Conservation (phyloP, 129 eudicot genomes). For the Gnaphalium uliginosum region DNA sequence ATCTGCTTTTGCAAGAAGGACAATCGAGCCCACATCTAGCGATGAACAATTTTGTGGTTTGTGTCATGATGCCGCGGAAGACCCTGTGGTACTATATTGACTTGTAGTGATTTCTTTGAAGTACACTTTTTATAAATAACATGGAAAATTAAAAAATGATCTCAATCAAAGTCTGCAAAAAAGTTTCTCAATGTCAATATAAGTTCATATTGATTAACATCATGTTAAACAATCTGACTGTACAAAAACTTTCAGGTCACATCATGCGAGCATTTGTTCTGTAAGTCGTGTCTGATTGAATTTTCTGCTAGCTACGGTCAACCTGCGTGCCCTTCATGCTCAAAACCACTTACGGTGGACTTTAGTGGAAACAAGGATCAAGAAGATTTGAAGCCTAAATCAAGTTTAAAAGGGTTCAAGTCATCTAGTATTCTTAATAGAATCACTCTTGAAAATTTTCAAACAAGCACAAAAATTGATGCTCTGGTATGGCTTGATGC, state of each 20-base stretch:
- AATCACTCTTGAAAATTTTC: constrained; percentile 65
- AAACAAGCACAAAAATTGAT: constrained; percentile 94
- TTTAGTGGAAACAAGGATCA: constrained; percentile 53
- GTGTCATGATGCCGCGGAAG: constrained; percentile 85
- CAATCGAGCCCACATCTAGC: constrained; percentile 29
- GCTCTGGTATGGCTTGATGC: constrained; percentile 60
- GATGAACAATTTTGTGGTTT: constrained; percentile 61
- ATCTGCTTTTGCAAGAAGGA: constrained; percentile 47
- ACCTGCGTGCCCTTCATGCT: constrained; percentile 75
- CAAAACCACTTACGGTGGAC: constrained; percentile 90
- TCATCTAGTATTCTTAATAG: constrained; percentile 78
- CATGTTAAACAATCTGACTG: not conserved
- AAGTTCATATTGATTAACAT: not conserved
- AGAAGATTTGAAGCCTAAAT: constrained; percentile 42
- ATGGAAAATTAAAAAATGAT: not conserved
- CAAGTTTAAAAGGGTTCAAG: constrained; percentile 62
- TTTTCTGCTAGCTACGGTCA: constrained; percentile 64
- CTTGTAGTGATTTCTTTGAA: not conserved
- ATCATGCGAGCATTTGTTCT: constrained; percentile 78
- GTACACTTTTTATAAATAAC: not conserved
- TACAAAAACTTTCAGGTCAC: constrained; percentile 55
- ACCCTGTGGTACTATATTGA: constrained; percentile 57
- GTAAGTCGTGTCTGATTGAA: constrained; percentile 72
- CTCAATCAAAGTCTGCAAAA: not conserved
- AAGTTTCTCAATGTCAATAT: not conserved